Conservation (phyloP, 2,329 filamentous ascomycete genomes). For the Stromatinia cepivora region DNA sequence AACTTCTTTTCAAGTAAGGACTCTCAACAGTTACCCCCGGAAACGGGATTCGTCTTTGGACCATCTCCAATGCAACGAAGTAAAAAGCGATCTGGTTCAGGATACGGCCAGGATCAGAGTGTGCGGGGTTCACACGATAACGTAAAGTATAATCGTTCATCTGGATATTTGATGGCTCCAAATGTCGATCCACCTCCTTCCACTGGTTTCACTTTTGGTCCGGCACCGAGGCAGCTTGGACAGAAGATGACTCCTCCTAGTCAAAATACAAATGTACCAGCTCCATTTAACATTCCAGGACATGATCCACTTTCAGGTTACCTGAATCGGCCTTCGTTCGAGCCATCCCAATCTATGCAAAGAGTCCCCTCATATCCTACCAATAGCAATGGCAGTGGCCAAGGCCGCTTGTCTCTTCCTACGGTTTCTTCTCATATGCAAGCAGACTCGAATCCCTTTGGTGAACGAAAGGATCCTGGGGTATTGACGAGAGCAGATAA, state of each 20-base stretch:
- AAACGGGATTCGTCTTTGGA: constrained; percentile 5
- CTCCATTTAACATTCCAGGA: neutral
- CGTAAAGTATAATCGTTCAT: neutral
- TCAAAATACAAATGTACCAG: neutral
- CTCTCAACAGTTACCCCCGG: neutral
- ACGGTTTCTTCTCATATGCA: neutral
- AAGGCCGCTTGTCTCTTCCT: constrained; percentile 16
- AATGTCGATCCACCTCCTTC: neutral
- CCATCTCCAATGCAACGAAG: neutral
- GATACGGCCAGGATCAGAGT: neutral
- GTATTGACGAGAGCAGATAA: constrained; percentile 33
- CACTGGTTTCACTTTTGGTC: constrained; percentile 7
- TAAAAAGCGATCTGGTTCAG: neutral
- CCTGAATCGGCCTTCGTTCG: constrained; percentile 7
- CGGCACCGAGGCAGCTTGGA: neutral
- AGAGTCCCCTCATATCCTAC: neutral
- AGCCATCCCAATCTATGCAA: constrained; percentile 3
- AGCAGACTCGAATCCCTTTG: neutral
- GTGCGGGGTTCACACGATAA: neutral
- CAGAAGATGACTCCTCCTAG: neutral
- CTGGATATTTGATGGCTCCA: constrained; percentile 9
- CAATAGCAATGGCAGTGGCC: neutral
- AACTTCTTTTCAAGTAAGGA: neutral
- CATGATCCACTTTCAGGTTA: neutral
- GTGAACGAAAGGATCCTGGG: constrained; percentile 22